phyloP scores from a whole-genome alignment of 352 stramenopile species.

The Pythium myriotylum region DNA sequence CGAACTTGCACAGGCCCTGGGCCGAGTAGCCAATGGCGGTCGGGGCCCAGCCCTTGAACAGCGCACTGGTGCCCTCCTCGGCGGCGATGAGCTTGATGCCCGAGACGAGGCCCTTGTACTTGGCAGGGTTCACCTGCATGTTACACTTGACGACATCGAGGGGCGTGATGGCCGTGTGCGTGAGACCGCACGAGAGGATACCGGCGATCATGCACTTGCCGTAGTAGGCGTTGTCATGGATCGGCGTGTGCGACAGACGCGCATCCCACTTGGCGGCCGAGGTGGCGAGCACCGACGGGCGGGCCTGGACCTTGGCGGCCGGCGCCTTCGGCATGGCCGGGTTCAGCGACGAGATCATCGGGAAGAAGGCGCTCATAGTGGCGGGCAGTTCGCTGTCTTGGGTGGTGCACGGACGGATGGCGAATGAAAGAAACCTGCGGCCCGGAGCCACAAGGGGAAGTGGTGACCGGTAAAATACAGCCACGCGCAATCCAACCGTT shows the following conservation, averaged over 20 bases:
- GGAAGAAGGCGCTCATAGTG: conserved; percentile 79
- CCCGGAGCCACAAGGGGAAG: conserved; percentile 20
- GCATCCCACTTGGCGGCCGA: conserved; percentile 84
- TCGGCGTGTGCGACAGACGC: conserved; percentile 74
- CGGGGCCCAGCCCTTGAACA: conserved; percentile 93
- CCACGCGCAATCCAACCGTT: conserved; percentile 14
- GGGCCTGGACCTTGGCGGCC: conserved; percentile 43
- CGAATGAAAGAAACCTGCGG: conserved; percentile 44
- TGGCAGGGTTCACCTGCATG: conserved; percentile 92
- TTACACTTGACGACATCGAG: conserved; percentile 96
- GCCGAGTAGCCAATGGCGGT: conserved; percentile 92
- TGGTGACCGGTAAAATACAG: conserved; percentile 35
- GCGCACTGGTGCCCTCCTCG: conserved; percentile 78
- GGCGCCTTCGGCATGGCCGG: conserved; percentile 51
- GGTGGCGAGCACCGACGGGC: conserved; percentile 63
- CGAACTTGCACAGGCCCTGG: conserved; percentile 93
- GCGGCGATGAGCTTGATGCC: conserved; percentile 87
- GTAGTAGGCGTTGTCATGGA: conserved; percentile 92
- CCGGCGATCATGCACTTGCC: conserved; percentile 94
- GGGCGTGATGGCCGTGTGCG: conserved; percentile 92
- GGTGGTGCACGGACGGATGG: conserved; percentile 61
- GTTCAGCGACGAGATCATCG: conserved; percentile 73
- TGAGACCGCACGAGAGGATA: conserved; percentile 92
- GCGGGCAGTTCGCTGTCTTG: conserved; percentile 18
- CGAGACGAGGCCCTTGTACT: conserved; percentile 81